phyloP scores from a whole-genome alignment of 129 eudicot genomes.

The Helianthus annuus region HanXRQr2.0-SUNRISE NC_035447.2:53846217-53846716 shows the following conservation, averaged over 20 bases:
- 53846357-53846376: not conserved
- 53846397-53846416: not conserved
- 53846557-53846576: constrained; percentile 95
- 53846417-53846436: not conserved
- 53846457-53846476: not conserved
- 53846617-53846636: not conserved
- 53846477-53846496: constrained; percentile 48
- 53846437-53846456: not conserved
- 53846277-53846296: constrained; percentile 69
- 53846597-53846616: constrained; percentile 25
- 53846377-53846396: not conserved
- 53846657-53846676: no score
- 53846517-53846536: constrained; percentile 57
- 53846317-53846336: constrained; percentile 65
- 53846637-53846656: not conserved
- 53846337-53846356: constrained; percentile 51
- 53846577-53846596: constrained; percentile 99
- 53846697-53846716: no score
- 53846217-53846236: not conserved
- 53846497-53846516: constrained; percentile 37
- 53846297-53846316: constrained; percentile 61
- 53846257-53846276: constrained; percentile 47
- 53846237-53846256: not conserved
- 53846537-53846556: constrained; percentile 66
- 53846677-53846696: no score